phyloP scores from a whole-genome alignment of 495 filamentous ascomycete species.

The Parmelia sp. region DNA sequence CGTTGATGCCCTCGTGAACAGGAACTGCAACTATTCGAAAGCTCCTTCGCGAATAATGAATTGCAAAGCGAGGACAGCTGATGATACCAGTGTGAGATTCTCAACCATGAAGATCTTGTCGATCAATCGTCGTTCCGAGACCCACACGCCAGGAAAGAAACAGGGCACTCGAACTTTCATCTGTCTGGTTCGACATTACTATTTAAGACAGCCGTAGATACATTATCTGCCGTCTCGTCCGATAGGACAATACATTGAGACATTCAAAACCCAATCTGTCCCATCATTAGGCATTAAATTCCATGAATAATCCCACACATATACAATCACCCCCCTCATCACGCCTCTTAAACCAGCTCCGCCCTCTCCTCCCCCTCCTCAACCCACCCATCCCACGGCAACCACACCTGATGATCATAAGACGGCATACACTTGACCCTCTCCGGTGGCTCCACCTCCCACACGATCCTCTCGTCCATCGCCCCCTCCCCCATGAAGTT shows the following conservation, averaged over 20 bases:
- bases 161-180: no score
- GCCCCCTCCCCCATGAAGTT: constrained; percentile 22
- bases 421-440: neutral
- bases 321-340: neutral
- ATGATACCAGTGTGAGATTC: neutral
- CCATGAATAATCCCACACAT: neutral
- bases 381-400: neutral
- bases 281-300: neutral
- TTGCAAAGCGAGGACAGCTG: neutral
- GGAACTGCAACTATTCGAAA: no score
- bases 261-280: neutral
- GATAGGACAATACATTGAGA: neutral
- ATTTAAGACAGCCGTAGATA: neutral
- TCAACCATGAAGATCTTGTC: neutral
- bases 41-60: neutral
- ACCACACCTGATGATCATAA: neutral
- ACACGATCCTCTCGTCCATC: neutral
- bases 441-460: neutral
- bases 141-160: neutral
- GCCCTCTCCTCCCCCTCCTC: neutral
- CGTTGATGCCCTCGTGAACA: no score
- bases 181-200: neutral
- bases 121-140: neutral
- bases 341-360: neutral
- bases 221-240: neutral